phyloP scores from a whole-genome alignment of 192 early-diverging fungal genomes.

The Coemansia sp. region DNA sequence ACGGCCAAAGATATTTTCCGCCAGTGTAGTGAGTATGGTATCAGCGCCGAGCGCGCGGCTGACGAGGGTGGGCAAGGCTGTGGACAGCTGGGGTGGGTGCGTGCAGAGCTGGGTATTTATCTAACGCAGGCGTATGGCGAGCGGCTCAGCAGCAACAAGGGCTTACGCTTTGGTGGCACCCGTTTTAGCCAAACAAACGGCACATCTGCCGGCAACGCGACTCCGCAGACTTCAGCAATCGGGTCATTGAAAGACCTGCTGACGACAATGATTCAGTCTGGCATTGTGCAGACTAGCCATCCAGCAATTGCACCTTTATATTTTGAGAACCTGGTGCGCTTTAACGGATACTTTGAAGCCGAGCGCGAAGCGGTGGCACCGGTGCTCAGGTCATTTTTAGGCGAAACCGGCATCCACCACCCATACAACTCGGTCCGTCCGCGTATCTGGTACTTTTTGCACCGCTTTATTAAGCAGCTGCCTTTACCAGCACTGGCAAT shows the following conservation, averaged over 20 bases:
- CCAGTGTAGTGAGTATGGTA: constrained; percentile 49
- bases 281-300: constrained; percentile 28
- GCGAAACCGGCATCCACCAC: constrained; percentile 70
- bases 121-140: constrained; percentile 52
- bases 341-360: constrained; percentile 49
- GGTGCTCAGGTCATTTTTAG: constrained; percentile 42
- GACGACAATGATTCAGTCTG: constrained; percentile 52
- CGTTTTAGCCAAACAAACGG: constrained; percentile 33
- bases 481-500: constrained; percentile 31
- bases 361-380: constrained; percentile 33
- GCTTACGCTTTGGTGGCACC: constrained; percentile 35
- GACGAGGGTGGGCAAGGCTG: constrained; percentile 28
- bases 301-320: constrained; percentile 38
- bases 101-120: constrained; percentile 48
- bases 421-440: constrained; percentile 65
- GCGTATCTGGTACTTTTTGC: constrained; percentile 84
- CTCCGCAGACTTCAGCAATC: constrained; percentile 7
- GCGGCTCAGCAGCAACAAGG: constrained; percentile 47
- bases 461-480: constrained; percentile 75
- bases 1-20: constrained; percentile 41
- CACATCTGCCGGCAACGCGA: neutral
- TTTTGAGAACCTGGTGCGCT: constrained; percentile 50
- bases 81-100: constrained; percentile 51
- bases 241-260: constrained; percentile 39
- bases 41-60: constrained; percentile 39